Conservation (phyloP, 345 rosid species). For the Passiflora organensis region DNA sequence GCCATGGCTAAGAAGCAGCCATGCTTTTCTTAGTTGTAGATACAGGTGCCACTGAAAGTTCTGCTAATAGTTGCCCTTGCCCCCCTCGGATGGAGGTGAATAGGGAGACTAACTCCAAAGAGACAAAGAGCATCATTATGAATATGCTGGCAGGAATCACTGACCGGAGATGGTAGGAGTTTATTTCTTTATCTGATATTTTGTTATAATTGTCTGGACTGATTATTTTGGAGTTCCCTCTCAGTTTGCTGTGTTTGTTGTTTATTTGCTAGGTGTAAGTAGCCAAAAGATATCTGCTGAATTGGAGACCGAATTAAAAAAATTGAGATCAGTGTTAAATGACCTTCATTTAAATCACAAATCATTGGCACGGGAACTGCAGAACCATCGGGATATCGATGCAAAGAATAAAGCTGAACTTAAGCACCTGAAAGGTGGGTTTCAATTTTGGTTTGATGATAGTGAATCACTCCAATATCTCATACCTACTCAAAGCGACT, state of each 20-base stretch:
- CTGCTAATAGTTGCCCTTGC: constrained; percentile 40
- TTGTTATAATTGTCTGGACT: not conserved
- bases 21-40: constrained; percentile 64
- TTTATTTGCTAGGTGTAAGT: constrained; percentile 47
- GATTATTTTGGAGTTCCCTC: constrained; percentile 17
- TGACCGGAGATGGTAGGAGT: constrained; percentile 50
- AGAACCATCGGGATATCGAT: constrained; percentile 47
- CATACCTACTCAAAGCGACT: too few species aligned
- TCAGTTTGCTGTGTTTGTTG: constrained; percentile 15
- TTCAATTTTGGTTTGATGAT: not conserved
- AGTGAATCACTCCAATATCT: too few species aligned
- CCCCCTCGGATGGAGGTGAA: constrained; percentile 40
- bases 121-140: constrained; percentile 36
- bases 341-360: constrained; percentile 72
- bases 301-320: constrained; percentile 53
- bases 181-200: constrained; percentile 1
- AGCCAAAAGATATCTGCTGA: constrained; percentile 40
- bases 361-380: constrained; percentile 56
- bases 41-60: constrained; percentile 89
- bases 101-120: constrained; percentile 31
- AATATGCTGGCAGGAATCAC: constrained; percentile 50
- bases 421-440: constrained; percentile 62
- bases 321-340: constrained; percentile 50
- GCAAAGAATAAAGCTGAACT: constrained; percentile 68
- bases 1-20: constrained; percentile 66